Evolutionary conservation across 768 basidiomycete species (phyloP).

Genomic region (Suillus variegatus): DNA sequence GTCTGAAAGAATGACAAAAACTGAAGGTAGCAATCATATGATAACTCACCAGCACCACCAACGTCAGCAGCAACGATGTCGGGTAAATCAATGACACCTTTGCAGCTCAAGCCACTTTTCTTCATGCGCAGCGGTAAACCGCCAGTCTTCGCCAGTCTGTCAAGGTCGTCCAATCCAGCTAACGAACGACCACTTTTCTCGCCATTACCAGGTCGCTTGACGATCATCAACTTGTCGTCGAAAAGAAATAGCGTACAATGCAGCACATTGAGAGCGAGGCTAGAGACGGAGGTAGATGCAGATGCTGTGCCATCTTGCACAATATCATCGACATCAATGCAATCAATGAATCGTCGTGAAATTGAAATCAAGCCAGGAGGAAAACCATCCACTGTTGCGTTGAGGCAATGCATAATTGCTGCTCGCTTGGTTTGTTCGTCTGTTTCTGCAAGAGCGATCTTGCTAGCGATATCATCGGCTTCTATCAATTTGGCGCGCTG

Average conservation of each 20-base stretch:
- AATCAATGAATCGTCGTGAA: conserved; percentile 85
- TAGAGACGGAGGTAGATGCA: conserved; percentile 45
- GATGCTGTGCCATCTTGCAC: conserved; percentile 46
- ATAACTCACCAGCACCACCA: conserved; percentile 74
- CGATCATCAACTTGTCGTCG: conserved; percentile 90
- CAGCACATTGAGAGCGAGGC: conserved; percentile 48
- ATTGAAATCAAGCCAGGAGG: conserved; percentile 90
- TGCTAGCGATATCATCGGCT: conserved; percentile 85
- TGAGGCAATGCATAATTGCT: conserved; percentile 83
- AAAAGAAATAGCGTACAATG: conserved; percentile 93
- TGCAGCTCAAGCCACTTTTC: conserved; percentile 81
- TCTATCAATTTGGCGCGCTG: conserved; percentile 80
- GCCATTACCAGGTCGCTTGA: conserved; percentile 77
- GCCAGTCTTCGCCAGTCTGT: conserved; percentile 66
- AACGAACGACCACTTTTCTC: conserved; percentile 74
- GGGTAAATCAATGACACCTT: conserved; percentile 81
- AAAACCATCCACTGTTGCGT: conserved; percentile 85
- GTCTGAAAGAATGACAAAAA: conserved; percentile 46
- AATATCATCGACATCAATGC: conserved; percentile 89
- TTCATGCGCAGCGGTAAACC: conserved; percentile 64
- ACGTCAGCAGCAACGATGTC: conserved; percentile 84
- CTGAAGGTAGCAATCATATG: not conserved
- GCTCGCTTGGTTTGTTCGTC: conserved; percentile 92
- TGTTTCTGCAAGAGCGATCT: conserved; percentile 88
- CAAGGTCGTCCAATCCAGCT: conserved; percentile 77